Evolutionary conservation across 805 yeast species (phyloP).

Genomic region (Jamesozyma jinghongensis): DNA sequence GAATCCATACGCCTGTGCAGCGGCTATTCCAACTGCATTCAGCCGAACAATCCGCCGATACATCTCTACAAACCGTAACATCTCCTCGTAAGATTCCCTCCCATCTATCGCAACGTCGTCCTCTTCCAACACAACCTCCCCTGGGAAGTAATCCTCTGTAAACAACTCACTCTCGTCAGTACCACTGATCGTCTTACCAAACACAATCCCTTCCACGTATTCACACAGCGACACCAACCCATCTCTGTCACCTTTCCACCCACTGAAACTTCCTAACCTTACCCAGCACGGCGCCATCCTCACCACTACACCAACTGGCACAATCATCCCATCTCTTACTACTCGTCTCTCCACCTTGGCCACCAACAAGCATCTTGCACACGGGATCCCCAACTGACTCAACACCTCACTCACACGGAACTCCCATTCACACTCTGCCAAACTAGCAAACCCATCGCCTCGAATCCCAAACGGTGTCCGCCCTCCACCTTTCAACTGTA

Average conservation of each 20-base stretch:
- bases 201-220: conserved; percentile 51
- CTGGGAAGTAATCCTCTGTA: conserved; percentile 20
- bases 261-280: conserved; percentile 80
- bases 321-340: conserved; percentile 45
- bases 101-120: conserved; percentile 3
- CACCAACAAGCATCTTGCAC: conserved; percentile 42
- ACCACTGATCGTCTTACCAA: conserved; percentile 27
- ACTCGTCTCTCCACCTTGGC: conserved; percentile 45
- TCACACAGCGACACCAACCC: conserved; percentile 60
- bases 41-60: conserved; percentile 56
- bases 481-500: conserved; percentile 91
- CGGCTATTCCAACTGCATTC: conserved; percentile 70
- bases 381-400: conserved; percentile 72
- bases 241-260: conserved; percentile 59
- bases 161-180: conserved; percentile 18
- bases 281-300: conserved; percentile 84
- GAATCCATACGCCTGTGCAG: conserved; percentile 89
- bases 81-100: conserved; percentile 42
- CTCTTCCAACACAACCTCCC: conserved; percentile 14
- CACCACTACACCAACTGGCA: conserved; percentile 76
- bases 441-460: conserved; percentile 94
- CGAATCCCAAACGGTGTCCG: conserved; percentile 85
- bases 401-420: conserved; percentile 77
- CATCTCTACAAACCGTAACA: conserved; percentile 43
- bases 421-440: conserved; percentile 82